These are phyloP conservation scores for Ramaria rubella DNA, from an alignment of 768 basidiomycete genomes.

Conservation along the genomic window DNA sequence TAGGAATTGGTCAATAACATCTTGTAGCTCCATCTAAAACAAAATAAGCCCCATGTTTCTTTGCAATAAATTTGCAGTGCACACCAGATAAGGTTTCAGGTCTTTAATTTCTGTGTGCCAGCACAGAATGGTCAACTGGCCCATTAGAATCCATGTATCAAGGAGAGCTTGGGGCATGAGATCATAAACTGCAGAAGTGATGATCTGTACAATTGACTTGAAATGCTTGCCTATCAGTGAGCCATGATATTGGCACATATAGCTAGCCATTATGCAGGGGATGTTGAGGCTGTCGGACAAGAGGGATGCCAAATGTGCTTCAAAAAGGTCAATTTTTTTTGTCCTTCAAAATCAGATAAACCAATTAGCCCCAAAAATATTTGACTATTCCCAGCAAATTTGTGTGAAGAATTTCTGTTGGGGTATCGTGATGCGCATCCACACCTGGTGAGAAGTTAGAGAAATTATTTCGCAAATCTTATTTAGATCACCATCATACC, in stretches of 20 bases:
- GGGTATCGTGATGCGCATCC: constrained; percentile 19
- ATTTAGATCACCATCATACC: constrained; percentile 17
- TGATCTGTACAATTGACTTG: constrained; percentile 14
- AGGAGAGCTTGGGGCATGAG: constrained; percentile 24
- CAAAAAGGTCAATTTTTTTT: constrained; percentile 14
- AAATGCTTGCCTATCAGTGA: constrained; percentile 17
- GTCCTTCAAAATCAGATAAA: neutral
- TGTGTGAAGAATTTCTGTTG: constrained; percentile 41
- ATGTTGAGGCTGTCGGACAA: neutral
- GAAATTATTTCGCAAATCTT: constrained; percentile 24
- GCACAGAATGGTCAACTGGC: constrained; percentile 28
- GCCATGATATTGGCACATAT: constrained; percentile 1
- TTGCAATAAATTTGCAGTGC: neutral
- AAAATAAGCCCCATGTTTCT: neutral
- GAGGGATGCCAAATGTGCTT: constrained; percentile 5
- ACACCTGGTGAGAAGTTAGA: constrained; percentile 11
- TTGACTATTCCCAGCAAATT: constrained; percentile 37
- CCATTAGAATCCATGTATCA: constrained; percentile 30
- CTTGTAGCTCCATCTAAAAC: constrained; percentile 19
- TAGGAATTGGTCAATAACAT: constrained; percentile 33
- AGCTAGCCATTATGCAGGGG: neutral
- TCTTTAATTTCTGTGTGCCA: constrained; percentile 39
- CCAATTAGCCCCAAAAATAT: constrained; percentile 31
- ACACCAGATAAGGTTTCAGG: constrained; percentile 32
- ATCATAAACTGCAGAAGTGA: constrained; percentile 23